Base-by-base conservation (phyloP, 768 basidiomycete species). In the Collybia nuda region DNA sequence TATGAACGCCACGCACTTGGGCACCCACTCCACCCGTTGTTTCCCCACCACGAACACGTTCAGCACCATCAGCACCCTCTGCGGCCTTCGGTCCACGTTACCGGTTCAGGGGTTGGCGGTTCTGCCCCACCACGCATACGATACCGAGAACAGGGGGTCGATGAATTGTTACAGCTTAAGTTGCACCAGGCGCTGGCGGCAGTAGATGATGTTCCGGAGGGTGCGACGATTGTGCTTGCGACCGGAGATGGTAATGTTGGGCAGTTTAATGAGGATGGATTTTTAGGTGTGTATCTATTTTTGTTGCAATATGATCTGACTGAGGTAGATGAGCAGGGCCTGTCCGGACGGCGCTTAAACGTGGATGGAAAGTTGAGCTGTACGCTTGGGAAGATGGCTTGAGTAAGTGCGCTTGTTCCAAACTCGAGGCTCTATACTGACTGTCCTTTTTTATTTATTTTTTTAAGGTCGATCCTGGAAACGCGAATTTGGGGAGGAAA, bases 311-410 rank as follows among this genome's bases (percentile, higher is more conserved):
- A 5, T 38, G 28, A 41, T 26, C 24, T 26, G 24, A 26, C 24
- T 26, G 24, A 26, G 24, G 3, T 26, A 26, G 7, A 11, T 52
- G n/a, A n/a, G n/a, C n/a, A 68, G 73, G 93, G 0, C 88, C 89
- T 39, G 91, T 94, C 11, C 74, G 90, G 50, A 84, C 86, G 11
- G 95, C 95, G 4, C 70, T 98, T 58, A 86, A 84, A 68, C 81
- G 86, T 41, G 95, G 95, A 2, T 98, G 95, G 95, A 79, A 77
- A 50, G 93, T 98, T n/a, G 95, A 98, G 70, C 62, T 98, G 60
- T 94, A 93, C 69, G 89, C 90, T 0, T 98, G 93, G 87, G 87
- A 90, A 62, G 84, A 86, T 41, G 88, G 90, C 1, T 65, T 92
- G 52, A 93, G 91, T 76, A 50, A 66, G 72, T 66, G 14, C 8